A percentile compares a stretch with the other conserved stretches of the same genome.
Evolutionary conservation across 768 basidiomycete genomes (phyloP).

Genomic region (Leccinum fibrillosum): DNA sequence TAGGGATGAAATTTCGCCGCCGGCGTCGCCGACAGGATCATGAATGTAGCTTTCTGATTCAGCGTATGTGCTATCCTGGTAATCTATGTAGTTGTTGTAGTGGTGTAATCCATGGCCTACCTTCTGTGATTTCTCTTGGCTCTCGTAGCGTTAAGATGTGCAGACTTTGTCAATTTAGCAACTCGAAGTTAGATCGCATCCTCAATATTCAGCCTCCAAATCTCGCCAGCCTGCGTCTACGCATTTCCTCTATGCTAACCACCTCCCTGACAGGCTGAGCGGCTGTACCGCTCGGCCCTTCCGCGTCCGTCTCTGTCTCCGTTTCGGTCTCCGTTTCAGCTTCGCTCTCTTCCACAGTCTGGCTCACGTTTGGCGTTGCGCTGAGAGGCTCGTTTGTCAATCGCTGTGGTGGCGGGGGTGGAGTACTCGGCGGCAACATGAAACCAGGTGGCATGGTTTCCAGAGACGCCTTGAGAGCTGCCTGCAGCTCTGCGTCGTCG

Average conservation of each 20-base stretch:
- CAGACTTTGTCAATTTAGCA: neutral
- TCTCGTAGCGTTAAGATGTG: neutral
- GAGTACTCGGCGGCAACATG: constrained; percentile 29
- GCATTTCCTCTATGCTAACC: constrained; percentile 62
- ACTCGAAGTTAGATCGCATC: neutral
- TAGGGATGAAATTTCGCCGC: constrained; percentile 27
- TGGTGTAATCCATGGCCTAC: neutral
- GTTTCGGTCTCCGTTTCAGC: constrained; percentile 37
- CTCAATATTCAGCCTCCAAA: constrained; percentile 47
- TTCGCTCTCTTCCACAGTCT: constrained; percentile 10
- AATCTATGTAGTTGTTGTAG: neutral
- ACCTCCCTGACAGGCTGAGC: constrained; percentile 28
- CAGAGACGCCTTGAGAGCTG: constrained; percentile 80
- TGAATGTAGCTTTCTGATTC: constrained; percentile 3
- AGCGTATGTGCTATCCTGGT: neutral
- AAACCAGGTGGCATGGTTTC: constrained; percentile 58
- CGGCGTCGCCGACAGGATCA: neutral
- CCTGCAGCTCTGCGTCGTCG: constrained; percentile 84
- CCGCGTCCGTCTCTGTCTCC: constrained; percentile 33
- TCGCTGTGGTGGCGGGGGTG: constrained; percentile 16
- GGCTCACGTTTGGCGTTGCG: constrained; percentile 10
- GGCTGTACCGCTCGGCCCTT: constrained; percentile 2
- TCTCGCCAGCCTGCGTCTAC: constrained; percentile 57
- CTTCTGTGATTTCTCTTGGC: too few species aligned
- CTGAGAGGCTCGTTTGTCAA: constrained; percentile 4